Conservation (phyloP, 306 rosid genomes). For the Mimosa pudica region DNA sequence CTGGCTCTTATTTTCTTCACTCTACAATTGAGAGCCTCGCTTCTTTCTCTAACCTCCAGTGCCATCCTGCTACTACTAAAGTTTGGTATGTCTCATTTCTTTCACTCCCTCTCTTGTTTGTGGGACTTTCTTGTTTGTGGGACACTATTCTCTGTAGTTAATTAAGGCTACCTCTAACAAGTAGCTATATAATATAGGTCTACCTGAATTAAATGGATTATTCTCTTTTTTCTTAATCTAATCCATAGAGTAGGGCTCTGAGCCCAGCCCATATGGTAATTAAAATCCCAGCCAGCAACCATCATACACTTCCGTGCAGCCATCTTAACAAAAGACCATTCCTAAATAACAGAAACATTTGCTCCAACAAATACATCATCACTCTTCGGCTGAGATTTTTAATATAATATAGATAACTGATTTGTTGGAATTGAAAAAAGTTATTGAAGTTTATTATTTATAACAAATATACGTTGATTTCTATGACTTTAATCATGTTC, state of each 20-base stretch:
- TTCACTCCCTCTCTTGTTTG: not conserved
- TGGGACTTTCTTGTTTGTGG: not conserved
- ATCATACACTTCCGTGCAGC: not conserved
- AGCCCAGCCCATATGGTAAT: not conserved
- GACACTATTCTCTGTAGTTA: not conserved
- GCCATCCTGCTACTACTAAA: not conserved
- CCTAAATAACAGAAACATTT: not conserved
- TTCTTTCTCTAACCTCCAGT: conserved; percentile 3
- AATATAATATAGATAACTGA: no score
- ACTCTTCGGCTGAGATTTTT: no score
- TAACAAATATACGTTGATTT: no score
- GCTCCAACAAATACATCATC: not conserved
- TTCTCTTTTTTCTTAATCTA: not conserved
- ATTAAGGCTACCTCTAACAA: not conserved
- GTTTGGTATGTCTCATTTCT: conserved; percentile 15
- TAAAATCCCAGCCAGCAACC: not conserved
- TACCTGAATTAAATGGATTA: not conserved
- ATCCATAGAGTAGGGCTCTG: not conserved
- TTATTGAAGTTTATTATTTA: not conserved
- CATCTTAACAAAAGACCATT: not conserved
- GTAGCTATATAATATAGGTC: no score
- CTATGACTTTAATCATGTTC: no score
- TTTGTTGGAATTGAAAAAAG: no score
- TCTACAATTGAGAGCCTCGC: conserved; percentile 9
- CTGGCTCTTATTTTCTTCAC: conserved; percentile 25